Percentiles rank a stretch among this genome's conserved stretches.
Evolutionary conservation across 768 basidiomycete genomes (phyloP).

Genomic region (Xerocomus brunneocitrinus): DNA sequence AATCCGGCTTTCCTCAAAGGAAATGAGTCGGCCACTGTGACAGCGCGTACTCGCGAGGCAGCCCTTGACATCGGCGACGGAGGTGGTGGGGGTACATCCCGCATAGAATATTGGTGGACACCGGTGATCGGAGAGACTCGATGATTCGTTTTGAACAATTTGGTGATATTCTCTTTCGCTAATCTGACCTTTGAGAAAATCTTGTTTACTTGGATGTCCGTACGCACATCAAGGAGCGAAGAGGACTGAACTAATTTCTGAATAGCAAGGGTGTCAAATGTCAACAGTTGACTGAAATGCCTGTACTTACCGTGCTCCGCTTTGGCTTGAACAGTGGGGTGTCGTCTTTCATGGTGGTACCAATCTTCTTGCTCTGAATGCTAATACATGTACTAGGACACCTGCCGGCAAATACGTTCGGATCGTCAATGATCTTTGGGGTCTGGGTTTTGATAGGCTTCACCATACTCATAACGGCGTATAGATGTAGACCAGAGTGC

Average conservation of each 20-base stretch:
- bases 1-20: not conserved
- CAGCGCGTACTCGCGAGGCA: not conserved
- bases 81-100: not conserved
- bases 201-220: not conserved
- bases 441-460: not conserved
- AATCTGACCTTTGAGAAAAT: constrained; percentile 5
- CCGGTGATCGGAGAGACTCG: not conserved
- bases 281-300: not conserved
- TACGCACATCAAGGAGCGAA: not conserved
- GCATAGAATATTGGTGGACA: not conserved
- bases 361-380: too few relatives aligned
- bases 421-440: not conserved
- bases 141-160: constrained; percentile 1
- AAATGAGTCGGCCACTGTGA: not conserved
- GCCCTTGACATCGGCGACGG: not conserved
- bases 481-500: too few relatives aligned
- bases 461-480: not conserved
- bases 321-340: not conserved
- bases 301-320: not conserved
- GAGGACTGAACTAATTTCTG: not conserved
- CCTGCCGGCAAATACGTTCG: not conserved
- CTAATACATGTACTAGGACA: not conserved
- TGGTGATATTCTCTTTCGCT: constrained; percentile 4
- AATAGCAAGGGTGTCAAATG: not conserved
- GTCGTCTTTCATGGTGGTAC: not conserved